Percentiles rank a stretch among this genome's conserved stretches.
Evolutionary conservation across 1,284 basidiomycete genomes (phyloP).

Genomic region (Trametes hirsuta): DNA sequence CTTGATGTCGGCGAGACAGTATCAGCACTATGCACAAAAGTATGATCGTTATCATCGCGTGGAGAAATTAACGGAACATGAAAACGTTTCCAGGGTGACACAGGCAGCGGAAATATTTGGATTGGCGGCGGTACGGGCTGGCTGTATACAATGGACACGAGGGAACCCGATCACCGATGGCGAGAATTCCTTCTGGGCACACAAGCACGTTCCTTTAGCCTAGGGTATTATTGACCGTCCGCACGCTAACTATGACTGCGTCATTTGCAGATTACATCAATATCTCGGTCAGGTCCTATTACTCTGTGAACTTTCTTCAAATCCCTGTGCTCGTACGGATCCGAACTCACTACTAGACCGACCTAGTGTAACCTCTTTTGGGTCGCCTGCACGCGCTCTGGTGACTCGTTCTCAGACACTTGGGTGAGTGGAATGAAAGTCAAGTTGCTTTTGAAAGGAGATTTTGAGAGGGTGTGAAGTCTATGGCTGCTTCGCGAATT

Average conservation of each 20-base stretch:
- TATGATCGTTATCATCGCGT: too few species aligned
- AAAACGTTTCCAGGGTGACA: neutral
- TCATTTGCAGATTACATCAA: constrained; percentile 24
- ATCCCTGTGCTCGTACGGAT: neutral
- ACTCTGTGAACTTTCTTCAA: constrained; percentile 22
- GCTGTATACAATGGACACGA: constrained; percentile 28
- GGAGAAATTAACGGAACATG: neutral
- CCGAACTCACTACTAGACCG: neutral
- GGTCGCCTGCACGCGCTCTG: constrained; percentile 18
- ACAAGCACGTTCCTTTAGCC: constrained; percentile 15
- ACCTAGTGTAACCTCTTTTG: constrained; percentile 16
- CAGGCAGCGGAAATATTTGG: constrained; percentile 6
- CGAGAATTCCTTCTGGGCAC: constrained; percentile 28
- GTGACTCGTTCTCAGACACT: constrained; percentile 4
- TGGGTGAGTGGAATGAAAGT: constrained; percentile 3
- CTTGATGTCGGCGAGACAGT: constrained; percentile 13
- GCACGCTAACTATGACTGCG: too few species aligned
- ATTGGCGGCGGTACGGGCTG: constrained; percentile 31
- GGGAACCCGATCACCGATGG: constrained; percentile 11
- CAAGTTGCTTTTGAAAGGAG: neutral
- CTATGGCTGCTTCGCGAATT: constrained; percentile 19
- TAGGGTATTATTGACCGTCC: neutral
- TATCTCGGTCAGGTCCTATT: constrained; percentile 23
- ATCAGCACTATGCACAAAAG: constrained; percentile 15
- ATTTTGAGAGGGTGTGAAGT: neutral